phyloP scores from a whole-genome alignment of 441 rosid species.

The Manihot esculenta region DNA sequence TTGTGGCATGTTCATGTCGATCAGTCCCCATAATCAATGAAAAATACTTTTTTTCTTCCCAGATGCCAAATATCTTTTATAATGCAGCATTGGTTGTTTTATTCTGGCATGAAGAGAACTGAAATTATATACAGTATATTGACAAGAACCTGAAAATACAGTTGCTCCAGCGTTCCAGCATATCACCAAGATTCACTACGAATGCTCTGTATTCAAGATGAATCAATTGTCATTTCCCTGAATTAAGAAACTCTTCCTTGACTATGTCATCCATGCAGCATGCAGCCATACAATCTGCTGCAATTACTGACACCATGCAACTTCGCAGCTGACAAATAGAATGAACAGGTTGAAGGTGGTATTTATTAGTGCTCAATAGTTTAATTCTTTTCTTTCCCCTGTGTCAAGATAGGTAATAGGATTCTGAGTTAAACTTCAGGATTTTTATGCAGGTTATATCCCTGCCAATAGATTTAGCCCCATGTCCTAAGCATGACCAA shows the following conservation, averaged over 20 bases:
- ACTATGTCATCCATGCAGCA: background rate
- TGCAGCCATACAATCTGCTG: background rate
- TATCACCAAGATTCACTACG: constrained; percentile 79
- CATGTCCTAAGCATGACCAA: no score
- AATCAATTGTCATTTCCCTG: constrained; percentile 13
- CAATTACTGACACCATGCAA: background rate
- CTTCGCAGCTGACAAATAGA: background rate
- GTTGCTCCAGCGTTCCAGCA: constrained; percentile 95
- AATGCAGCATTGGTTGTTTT: constrained; percentile 4
- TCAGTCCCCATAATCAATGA: background rate
- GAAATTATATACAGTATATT: constrained; percentile 8
- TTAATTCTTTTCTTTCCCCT: no score
- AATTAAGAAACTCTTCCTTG: background rate
- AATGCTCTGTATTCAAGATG: constrained; percentile 53
- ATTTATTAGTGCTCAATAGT: no score
- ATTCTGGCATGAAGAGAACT: constrained; percentile 10
- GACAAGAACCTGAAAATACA: constrained; percentile 63
- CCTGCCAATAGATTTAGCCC: no score
- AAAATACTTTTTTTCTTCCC: background rate
- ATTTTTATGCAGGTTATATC: no score
- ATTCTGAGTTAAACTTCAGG: no score
- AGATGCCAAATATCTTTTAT: background rate
- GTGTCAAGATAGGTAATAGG: no score
- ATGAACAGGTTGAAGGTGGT: no score
- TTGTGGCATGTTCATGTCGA: background rate